These are phyloP conservation scores for Fusarium continuum DNA, from an alignment of 2,329 filamentous ascomycete genomes.

Conservation along the genomic window DNA sequence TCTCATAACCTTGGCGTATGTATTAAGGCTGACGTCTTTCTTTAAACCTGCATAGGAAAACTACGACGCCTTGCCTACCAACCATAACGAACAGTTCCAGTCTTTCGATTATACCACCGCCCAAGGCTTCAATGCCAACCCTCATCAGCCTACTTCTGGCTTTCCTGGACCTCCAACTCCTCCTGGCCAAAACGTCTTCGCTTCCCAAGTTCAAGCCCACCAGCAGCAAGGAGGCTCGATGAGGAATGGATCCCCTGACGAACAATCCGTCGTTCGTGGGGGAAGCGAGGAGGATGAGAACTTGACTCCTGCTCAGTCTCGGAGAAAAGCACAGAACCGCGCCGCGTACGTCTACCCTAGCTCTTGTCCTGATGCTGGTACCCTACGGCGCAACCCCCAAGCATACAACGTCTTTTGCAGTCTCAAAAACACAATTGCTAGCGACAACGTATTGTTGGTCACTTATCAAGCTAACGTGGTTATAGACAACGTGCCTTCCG, in stretches of 20 bases:
- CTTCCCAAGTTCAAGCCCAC: conserved; percentile 37
- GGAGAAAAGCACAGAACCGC: conserved; percentile 69
- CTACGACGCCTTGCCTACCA: conserved; percentile 57
- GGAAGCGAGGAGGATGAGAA: conserved; percentile 66
- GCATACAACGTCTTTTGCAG: not conserved
- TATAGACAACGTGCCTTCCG: conserved; percentile 91
- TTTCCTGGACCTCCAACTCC: conserved; percentile 61
- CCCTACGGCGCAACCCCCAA: not conserved
- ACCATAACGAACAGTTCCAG: conserved; percentile 56
- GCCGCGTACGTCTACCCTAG: conserved; percentile 61
- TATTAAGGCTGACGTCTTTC: conserved; percentile 22
- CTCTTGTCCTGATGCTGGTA: not conserved
- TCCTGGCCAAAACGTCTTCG: conserved; percentile 53
- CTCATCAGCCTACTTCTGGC: conserved; percentile 48
- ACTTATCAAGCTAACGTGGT: conserved; percentile 24
- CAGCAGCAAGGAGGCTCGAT: conserved; percentile 38
- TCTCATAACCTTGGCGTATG: conserved; percentile 15
- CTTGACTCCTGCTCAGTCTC: conserved; percentile 65
- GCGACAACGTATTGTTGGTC: not conserved
- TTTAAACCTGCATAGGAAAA: conserved; percentile 53
- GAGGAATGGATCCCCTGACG: conserved; percentile 45
- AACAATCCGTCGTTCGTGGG: conserved; percentile 44
- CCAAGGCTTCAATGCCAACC: conserved; percentile 51
- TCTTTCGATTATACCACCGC: conserved; percentile 53
- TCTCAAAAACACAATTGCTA: not conserved